Base-by-base conservation (phyloP, 345 rosid genomes). In the Salix brachista region DNA sequence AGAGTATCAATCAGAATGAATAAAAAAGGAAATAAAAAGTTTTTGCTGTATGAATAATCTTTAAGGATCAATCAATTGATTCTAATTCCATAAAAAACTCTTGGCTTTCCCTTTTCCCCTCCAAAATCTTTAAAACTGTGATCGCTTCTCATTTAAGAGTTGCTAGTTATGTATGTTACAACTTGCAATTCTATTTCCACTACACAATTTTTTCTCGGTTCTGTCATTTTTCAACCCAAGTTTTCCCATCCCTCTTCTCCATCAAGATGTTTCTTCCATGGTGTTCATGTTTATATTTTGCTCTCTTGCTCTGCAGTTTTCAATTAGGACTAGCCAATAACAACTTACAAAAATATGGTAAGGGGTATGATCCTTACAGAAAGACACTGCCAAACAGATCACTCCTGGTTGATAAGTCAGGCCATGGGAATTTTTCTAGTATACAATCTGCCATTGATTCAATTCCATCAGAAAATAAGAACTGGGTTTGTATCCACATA, bases 391-490 rank as follows among this genome's bases (percentile, higher is more conserved):
- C 36, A 17, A 77, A 69, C 9, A 69, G 39, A 64, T 41, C 65
- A 60, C 67, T 81, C 25, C 5, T 76, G 11, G 94, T 94, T 25
- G 89, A 89, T 76, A 79, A 82, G 32, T 80, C 88, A 0, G 92
- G 91, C 4, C 54, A 60, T 77, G 94, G 90, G 25, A 78, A 85
- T 70, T 91, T 90, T 75, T 71, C 89, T 26, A 89, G 75, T 9
- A 72, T 91, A 62, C 96, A 92, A 70, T 70, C 89, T 3, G 92
- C 96, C 28, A 89, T 92, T 1, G 82, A 92, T 82, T 83, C 77
- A 0, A 76, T 94, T 21, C 93, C 97, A 26, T 32, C 9, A 7
- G 67, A 83, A 21, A 91, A 94, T 68, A 4, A 23, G 1, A 30
- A 82, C 0, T 91, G 94, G 97, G 66, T 88, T 80, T 85, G 85